Evolutionary conservation across 441 rosid genomes (phyloP).

Genomic region (Jatropha podagrica): DNA sequence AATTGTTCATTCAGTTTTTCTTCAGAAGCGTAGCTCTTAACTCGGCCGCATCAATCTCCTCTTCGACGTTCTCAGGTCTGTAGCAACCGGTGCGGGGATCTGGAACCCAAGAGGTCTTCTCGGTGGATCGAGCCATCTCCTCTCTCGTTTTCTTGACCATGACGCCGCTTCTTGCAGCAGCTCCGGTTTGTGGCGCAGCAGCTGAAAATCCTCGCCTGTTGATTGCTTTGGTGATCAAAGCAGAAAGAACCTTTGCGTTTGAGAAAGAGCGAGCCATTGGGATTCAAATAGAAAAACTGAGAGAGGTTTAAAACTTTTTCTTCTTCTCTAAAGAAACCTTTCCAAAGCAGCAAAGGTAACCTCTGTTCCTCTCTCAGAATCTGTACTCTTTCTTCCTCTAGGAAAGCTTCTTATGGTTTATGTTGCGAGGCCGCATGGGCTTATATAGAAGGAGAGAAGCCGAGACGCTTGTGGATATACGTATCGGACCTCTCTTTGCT

Average conservation of each 20-base stretch:
- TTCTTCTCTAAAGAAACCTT: not conserved
- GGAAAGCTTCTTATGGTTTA: not conserved
- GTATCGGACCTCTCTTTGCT: not conserved
- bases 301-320: not conserved
- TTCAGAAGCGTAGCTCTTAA: constrained; percentile 70
- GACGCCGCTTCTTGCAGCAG: constrained; percentile 27
- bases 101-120: constrained; percentile 74
- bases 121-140: constrained; percentile 36
- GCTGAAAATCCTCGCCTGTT: constrained; percentile 62
- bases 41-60: constrained; percentile 73
- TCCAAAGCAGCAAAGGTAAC: not conserved
- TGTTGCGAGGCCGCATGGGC: not conserved
- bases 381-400: not conserved
- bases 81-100: constrained; percentile 89
- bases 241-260: constrained; percentile 54
- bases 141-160: constrained; percentile 52
- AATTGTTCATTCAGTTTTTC: constrained; percentile 35
- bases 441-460: not conserved
- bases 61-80: constrained; percentile 64
- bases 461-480: not conserved
- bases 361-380: not conserved
- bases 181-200: constrained; percentile 24
- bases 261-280: constrained; percentile 76
- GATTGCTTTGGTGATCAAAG: constrained; percentile 38
- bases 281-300: not conserved